Base-by-base conservation (phyloP, 345 rosid genomes). In the Cochlearia excelsa region DNA sequence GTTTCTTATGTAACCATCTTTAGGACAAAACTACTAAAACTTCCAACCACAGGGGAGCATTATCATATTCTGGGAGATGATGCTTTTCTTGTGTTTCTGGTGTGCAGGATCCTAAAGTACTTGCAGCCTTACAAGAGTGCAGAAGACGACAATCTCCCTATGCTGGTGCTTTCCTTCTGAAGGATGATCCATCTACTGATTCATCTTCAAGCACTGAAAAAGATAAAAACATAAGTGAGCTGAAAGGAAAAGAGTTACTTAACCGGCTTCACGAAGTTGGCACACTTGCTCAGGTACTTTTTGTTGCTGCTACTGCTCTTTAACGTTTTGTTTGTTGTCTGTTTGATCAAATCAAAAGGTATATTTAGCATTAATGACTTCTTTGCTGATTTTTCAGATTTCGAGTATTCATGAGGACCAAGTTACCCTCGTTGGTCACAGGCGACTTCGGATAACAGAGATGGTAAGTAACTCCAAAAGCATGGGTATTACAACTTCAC, bases 121-220 rank as follows among this genome's bases (percentile, higher is more conserved):
- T 93, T 35, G 94, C 94, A 66, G 99, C 99, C 66, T 78, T 93
- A 54, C 99, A 90, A 61, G 99, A 93, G 75, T 81, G 75, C 74
- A 77, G 84, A 51, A 93, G 86, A 66, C 73, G 99, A 66, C 97
- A 89, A 75, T 96, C 99, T 57, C 99, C 99, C 5, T 93, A 93
- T 78, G 90, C 92, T 16, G 96, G 99, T 50, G 95, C 99, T 27
- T 90, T 93, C 79, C 97, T 93, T 78, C 68, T 93, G 38, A 90
- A 93, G 80, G 97, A 93, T 77, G 95, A 84, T 57, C 75, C 84
- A 4, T 88, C 77, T 48, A 61, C 80, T 67, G 97, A 90, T 78
- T 71, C 95, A 51, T 80, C 79, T 71, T 71, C 90, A 46, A 77
- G 77, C 59, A 63, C 87, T 48, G 96, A 90, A 48, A 37, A 81